Percentiles rank a stretch among this genome's conserved stretches.
These are phyloP conservation scores for Chlamydomonas incerta DNA, from an alignment of 139 green algal species.

Conservation along the genomic window DNA sequence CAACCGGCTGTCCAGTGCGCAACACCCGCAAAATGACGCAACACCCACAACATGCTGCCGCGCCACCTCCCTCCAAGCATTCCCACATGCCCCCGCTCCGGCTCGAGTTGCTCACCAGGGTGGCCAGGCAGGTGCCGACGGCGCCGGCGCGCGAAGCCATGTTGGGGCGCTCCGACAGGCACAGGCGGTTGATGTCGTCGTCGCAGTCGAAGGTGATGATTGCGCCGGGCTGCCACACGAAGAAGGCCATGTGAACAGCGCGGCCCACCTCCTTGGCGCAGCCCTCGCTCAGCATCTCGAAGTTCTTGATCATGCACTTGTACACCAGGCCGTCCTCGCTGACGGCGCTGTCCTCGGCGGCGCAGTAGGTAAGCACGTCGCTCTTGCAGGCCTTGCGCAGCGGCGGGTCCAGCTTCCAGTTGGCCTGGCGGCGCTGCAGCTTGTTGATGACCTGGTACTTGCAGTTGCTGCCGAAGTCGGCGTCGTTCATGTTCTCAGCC, in stretches of 20 bases:
- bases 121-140: constrained; percentile 82
- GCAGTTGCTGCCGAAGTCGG: constrained; percentile 76
- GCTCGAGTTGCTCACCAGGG: constrained; percentile 62
- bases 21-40: too few relatives aligned
- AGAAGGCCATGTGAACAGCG: constrained; percentile 88
- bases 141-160: constrained; percentile 66
- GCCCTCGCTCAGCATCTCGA: constrained; percentile 47
- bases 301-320: constrained; percentile 77
- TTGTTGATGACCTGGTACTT: constrained; percentile 70
- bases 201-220: constrained; percentile 83
- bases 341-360: constrained; percentile 57
- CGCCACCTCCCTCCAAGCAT: too few relatives aligned
- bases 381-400: constrained; percentile 71
- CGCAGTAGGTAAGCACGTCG: constrained; percentile 71
- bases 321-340: constrained; percentile 68
- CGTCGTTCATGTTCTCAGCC: constrained; percentile 79
- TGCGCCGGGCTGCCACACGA: constrained; percentile 69
- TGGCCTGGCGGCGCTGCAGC: constrained; percentile 70
- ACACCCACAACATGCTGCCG: too few relatives aligned
- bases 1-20: too few relatives aligned
- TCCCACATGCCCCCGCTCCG: too few relatives aligned
- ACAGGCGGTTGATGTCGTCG: constrained; percentile 68
- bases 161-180: constrained; percentile 60
- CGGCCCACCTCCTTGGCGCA: constrained; percentile 83
- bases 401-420: constrained; percentile 82